Base-by-base conservation (phyloP, 2,329 filamentous ascomycete species). In the Epicoccum sorghinum region DNA sequence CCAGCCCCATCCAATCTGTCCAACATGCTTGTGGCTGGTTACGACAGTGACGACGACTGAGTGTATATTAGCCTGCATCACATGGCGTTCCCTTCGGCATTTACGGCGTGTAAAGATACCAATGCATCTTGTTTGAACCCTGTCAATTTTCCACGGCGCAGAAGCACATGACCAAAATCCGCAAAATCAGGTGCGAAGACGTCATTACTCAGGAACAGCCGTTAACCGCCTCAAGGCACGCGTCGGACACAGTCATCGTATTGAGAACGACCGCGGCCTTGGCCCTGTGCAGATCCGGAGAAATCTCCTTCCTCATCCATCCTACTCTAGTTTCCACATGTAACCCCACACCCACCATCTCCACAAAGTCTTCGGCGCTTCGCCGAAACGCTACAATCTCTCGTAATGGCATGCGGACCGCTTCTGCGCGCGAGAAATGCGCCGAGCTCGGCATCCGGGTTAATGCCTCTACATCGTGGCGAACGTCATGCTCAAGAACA, bases 21-120 rank as follows among this genome's bases (percentile, higher is more conserved):
- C 1, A 58, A 58, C 10, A 60, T 66, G 57, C 62, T 72, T 4
- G 59, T 71, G 2, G 66, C 64, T 4, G 67, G 67, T 4, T 72
- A 72, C 47, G 68, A 65, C 44, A 70, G 67, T 38, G 69, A 72
- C 33, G 63, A 64, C 14, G 49, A 52, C 8, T 52, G 42, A 46
- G 8, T 18, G 9, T 33, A 24, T 25, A 10, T 38, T 25, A 9
- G 30, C 30, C 2, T 18, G 24, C 25, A 30, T 25, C 39, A 42
- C 25, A 6, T 25, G 39, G 39, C 39, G 25, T 42, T 43, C 2
- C 12, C 9, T 4, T 25, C 24, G 40, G 50, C 50, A 43, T 47
- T 43, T 9, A 10, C 7, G 23, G 33, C 33, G 33, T 18, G 36
- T 5, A 2, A 40, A 32, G 35, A 36, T 43, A 50, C 47, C 39